Evolutionary conservation across 1,284 basidiomycete species (phyloP), one percentile per base, ranked within the genome.

Genomic region (Ustilago hordei): DNA sequence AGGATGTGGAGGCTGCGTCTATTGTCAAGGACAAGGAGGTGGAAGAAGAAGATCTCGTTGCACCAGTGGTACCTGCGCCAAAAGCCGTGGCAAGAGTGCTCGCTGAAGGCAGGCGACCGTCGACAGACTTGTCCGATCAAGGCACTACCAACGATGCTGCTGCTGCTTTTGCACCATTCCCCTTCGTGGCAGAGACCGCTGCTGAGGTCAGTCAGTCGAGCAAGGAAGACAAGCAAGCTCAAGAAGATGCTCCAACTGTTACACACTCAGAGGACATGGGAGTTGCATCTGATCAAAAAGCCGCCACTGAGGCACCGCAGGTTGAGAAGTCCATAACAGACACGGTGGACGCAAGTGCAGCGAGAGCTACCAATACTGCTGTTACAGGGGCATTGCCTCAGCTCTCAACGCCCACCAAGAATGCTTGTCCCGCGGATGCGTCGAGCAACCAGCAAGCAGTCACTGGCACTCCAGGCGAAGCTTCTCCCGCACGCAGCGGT

Each of bases 1-100:
- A 64, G 39, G 67, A 59, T 15, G 36, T 61, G 0, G 39, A 35
- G 3, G 28, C 59, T 8, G 4, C 50, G 3, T 41, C 34, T 4
- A 23, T 60, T 13, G 60, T 60, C 59, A 61, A 65, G 43, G 52
- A 50, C 31, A 41, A 66, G 23, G 68, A 75, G 13, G 57, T 19
- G 34, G 73, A 58, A 34, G 60, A 64, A 11, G 74, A 76, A 35
- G 69, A 76, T 41, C 48, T 71, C n/a, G 62, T 69, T n/a, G 69
- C 69, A 2, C 65, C 69, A 8, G 59, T 68, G 19, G 57, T 76
- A 6, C 68, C 69, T 28, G 69, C 74, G 12, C 69, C 69, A 5
- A 61, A 64, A 3, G 64, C 54, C 2, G 64, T 69, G 32, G 62
- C 64, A 5, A 64, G 48, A 34, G 55, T 65, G 45, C 55, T 75